These are phyloP conservation scores for Akanthomyces lecanii DNA, from an alignment of 2,329 filamentous ascomycete species.

Conservation along the genomic window DNA sequence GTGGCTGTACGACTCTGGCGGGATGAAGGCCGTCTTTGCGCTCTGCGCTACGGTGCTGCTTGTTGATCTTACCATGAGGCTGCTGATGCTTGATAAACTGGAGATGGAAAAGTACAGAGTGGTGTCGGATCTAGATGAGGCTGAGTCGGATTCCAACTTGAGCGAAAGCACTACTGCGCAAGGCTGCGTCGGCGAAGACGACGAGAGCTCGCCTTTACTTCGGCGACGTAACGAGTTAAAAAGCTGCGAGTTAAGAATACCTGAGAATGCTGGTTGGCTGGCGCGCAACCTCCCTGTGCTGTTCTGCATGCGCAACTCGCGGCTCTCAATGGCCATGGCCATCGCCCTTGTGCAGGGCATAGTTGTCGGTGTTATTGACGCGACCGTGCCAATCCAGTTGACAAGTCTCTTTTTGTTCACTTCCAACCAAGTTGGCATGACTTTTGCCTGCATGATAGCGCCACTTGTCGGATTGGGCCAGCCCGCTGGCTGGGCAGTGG, in stretches of 20 bases:
- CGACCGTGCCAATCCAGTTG: not conserved
- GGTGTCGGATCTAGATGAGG: not conserved
- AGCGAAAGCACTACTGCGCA: not conserved
- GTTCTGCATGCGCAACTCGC: not conserved
- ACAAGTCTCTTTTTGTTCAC: not conserved
- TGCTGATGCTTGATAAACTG: slow-evolving; percentile 1
- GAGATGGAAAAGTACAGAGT: slow-evolving; percentile 1
- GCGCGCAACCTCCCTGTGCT: not conserved
- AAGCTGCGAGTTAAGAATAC: not conserved
- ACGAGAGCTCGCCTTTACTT: not conserved
- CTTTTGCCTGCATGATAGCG: not conserved
- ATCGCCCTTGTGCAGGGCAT: not conserved
- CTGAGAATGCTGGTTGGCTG: not conserved
- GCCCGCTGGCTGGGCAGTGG: slow-evolving; percentile 5
- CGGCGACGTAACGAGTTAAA: not conserved
- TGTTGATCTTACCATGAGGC: not conserved
- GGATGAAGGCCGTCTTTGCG: slow-evolving; percentile 1
- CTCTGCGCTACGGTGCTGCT: not conserved
- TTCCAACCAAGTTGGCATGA: not conserved
- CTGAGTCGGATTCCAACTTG: not conserved
- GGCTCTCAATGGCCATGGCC: not conserved
- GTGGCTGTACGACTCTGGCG: not conserved
- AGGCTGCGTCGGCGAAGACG: not conserved
- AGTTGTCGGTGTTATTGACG: not conserved
- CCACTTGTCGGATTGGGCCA: slow-evolving; percentile 8